A percentile compares a stretch with the other conserved stretches of the same genome.
Evolutionary conservation across 1,284 basidiomycete genomes (phyloP).

Genomic region (Moniliella sp.): DNA sequence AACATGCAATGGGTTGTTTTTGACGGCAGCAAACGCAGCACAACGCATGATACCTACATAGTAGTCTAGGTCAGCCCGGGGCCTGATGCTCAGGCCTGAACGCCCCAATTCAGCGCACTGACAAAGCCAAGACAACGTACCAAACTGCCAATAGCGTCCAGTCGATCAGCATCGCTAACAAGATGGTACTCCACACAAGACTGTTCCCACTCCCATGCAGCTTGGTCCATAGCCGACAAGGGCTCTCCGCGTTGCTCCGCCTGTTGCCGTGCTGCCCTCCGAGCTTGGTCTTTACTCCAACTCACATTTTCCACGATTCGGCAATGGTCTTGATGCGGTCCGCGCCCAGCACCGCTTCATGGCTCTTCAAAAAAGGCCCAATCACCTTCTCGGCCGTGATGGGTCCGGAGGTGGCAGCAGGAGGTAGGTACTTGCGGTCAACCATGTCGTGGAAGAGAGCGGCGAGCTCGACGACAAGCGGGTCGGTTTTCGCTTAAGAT

Average conservation of each 20-base stretch:
- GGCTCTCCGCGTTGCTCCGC: background rate
- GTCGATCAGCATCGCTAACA: constrained; percentile 72
- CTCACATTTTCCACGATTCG: constrained; percentile 58
- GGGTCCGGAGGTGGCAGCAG: constrained; percentile 36
- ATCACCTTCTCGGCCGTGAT: constrained; percentile 38
- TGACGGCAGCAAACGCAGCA: constrained; percentile 53
- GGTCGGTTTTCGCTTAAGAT: constrained; percentile 33
- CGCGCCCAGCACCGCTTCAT: background rate
- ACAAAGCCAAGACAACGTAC: constrained; percentile 1
- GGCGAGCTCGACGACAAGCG: constrained; percentile 56
- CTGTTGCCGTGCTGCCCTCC: constrained; percentile 1
- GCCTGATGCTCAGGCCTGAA: too few relatives aligned
- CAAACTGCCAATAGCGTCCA: constrained; percentile 83
- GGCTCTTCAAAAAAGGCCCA: constrained; percentile 33
- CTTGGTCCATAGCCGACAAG: constrained; percentile 2
- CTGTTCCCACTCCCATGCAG: constrained; percentile 45
- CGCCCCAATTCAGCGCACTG: too few relatives aligned
- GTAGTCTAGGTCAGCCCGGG: background rate
- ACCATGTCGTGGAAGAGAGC: constrained; percentile 71
- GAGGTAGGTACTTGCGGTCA: constrained; percentile 57
- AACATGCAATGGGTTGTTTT: constrained; percentile 49
- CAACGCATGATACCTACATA: constrained; percentile 53
- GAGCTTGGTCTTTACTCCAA: constrained; percentile 56
- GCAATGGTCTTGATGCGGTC: constrained; percentile 21
- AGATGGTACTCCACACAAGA: constrained; percentile 62